Evolutionary conservation across 345 rosid species (phyloP), one percentile per base, ranked within the genome.

Genomic region (Euphorbia pulcherrima): DNA sequence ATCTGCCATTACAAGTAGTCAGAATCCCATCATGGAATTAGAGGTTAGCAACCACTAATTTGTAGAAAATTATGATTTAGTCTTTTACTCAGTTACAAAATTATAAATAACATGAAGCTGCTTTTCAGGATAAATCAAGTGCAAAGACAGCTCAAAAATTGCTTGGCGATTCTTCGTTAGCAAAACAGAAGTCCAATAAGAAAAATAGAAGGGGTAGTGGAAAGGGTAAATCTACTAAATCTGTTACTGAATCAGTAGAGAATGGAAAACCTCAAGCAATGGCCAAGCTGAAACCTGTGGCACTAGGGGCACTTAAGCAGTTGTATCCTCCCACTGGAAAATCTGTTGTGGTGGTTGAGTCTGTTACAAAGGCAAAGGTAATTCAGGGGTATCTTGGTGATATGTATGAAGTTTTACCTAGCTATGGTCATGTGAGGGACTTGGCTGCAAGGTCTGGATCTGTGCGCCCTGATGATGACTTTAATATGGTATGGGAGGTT

Each of bases 401-500:
- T 69, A 82, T 73, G 97, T 94, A 68, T 79, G 96, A 91, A 80
- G 99, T 94, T 60, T 81, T 91, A 74, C 90, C 99, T 72, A 91
- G 99, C 78, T 82, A 89, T 83, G 99, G 99, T 70, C 99, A 94
- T 82, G 86, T 91, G 46, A 84, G 99, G 71, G 97, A 91, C 79
- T 81, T 94, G 81, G 99, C 99, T 74, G 85, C 96, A 65, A 88
- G 97, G 80, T 89, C 97, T 46, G 97, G 96, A 74, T 94, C 97
- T 54, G 99, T 94, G 79, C 82, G 99, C 73, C 97, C 99, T 54
- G 87, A 89, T 82, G 99, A 91, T 54, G 96, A 94, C 81, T 94
- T 94, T 72, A 91, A 97, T 73, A 89, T 94, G 96, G 96, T 91
- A 44, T 94, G 99, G 99, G 99, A 94, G 84, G 99, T 91, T 77